Base-by-base conservation (phyloP, 148 eudicot species). In the Mesembryanthemum crystallinum region DNA sequence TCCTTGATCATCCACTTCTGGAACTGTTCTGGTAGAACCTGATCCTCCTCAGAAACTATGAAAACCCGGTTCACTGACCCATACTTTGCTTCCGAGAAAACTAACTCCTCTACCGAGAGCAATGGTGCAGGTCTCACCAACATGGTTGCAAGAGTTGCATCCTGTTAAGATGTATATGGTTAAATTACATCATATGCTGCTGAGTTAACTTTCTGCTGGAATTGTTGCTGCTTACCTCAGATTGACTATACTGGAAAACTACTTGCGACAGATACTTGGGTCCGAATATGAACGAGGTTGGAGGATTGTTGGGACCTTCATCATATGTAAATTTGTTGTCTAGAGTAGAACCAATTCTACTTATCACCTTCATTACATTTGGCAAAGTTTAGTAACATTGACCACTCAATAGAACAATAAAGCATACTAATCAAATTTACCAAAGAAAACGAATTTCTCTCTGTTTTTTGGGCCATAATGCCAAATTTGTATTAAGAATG, bases 61-160 rank as follows among this genome's bases (percentile, higher is more conserved):
- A 71, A 55, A 29, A 80, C 83, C 32, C 83, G 45, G 15, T 20
- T 57, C 20, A 80, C 73, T 20, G 69, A 71, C 2, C 76, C 83
- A 11, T 71, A 76, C 29, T 70, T 65, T 14, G 27, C 59, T 47
- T 61, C 24, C 0, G 72, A 21, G 13, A 76, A 60, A 20, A 71
- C 21, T 12, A 80, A 47, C 14, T 73, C 73, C 15, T 65, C 73
- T 21, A 1, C 24, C 59, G 59, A 24, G 52, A 65, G 37, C 55
- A 71, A 25, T 2, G 12, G 62, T 21, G 27, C 28, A 7, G 73
- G 61, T 39, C 83, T 76, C 30, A 80, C 32, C 68, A 80, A 33
- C 66, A 20, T 45, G 8, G 27, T 80, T 58, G 79, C 73, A 12
- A 80, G 67, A 33, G 37, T 72, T 20, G 18, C 49, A 64, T 80